phyloP scores from a whole-genome alignment of 1,284 basidiomycete species.

The Apiotrichum domesticum region DNA sequence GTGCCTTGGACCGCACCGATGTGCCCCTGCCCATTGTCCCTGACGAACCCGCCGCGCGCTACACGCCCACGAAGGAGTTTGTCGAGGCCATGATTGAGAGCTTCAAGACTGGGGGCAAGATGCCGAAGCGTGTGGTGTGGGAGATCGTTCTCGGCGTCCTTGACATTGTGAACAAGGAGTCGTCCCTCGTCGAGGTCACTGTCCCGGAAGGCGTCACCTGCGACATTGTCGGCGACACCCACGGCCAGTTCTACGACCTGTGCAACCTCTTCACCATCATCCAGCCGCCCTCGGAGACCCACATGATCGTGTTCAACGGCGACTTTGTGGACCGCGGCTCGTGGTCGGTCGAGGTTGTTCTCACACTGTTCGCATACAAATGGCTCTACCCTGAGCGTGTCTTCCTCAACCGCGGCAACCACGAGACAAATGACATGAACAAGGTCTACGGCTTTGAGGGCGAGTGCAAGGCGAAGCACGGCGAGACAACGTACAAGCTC shows the following conservation, averaged over 20 bases:
- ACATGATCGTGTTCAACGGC: constrained; percentile 83
- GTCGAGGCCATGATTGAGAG: constrained; percentile 78
- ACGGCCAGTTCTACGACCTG: constrained; percentile 85
- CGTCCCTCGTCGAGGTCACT: constrained; percentile 71
- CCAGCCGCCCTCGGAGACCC: constrained; percentile 70
- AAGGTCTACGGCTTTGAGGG: constrained; percentile 89
- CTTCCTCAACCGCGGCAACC: constrained; percentile 92
- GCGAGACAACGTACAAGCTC: constrained; percentile 80
- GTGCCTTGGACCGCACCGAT: constrained; percentile 45
- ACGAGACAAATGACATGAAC: constrained; percentile 83
- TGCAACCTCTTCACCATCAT: constrained; percentile 81
- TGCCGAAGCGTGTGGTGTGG: constrained; percentile 86
- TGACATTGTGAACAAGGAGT: constrained; percentile 66
- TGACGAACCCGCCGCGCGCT: constrained; percentile 53
- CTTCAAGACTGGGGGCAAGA: constrained; percentile 76
- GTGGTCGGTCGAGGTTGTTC: constrained; percentile 91
- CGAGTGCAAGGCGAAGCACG: constrained; percentile 91
- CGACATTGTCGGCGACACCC: constrained; percentile 82
- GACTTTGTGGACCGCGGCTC: constrained; percentile 96
- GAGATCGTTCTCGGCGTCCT: constrained; percentile 86
- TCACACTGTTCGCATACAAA: constrained; percentile 93
- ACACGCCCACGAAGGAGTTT: constrained; percentile 68
- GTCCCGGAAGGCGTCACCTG: constrained; percentile 73
- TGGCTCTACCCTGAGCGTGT: constrained; percentile 86
- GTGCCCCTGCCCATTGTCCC: constrained; percentile 57